Base-by-base conservation (phyloP, 2,329 filamentous ascomycete genomes). In the Cadophora gregata region DNA sequence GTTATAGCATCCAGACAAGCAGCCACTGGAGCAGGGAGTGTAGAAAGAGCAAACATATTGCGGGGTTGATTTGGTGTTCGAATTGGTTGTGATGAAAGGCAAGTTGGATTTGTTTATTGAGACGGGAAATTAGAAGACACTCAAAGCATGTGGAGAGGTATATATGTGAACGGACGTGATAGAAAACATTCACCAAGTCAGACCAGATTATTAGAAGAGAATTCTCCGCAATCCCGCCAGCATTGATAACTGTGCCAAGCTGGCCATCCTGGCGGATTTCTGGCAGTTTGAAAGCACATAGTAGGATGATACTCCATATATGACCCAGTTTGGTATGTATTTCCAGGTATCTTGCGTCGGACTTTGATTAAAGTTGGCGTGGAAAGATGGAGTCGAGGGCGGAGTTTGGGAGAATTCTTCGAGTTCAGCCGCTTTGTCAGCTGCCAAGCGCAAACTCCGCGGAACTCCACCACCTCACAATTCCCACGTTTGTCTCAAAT, bases 1-100 rank as follows among this genome's bases (percentile, higher is more conserved):
- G 63, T 66, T 25, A 68, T 66, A 8, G 63, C 47, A 42, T 50
- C n/a, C 21, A 66, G 50, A 7, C 10, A 27, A 16, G 55, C n/a
- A 14, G 62, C 45, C 3, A 64, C 31, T 10, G 53, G 24, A 38
- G 47, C 42, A 27, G 62, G 62, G 9, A 64, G 14, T 14, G 5
- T 59, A 16, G 62, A 51, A 21, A 51, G 50, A 19, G 25, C 0
- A 31, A 24, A 29, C 50, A 53, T 53, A 19, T 19, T 27, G 8
- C 27, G 45, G 25, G 59, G 21, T 47, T 47, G 56, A 59, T 47
- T 47, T 9, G n/a, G n/a, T 12, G 16, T 14, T 21, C 3, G 27
- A 10, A 47, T 16, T 45, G 56, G 5, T 9, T 16, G 3, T 16
- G 25, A 16, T 27, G 9, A 27, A 42, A 25, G 3, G n/a, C 19